phyloP scores from a whole-genome alignment of 2,329 filamentous ascomycete species.

The Ampelomyces quisqualis region DNA sequence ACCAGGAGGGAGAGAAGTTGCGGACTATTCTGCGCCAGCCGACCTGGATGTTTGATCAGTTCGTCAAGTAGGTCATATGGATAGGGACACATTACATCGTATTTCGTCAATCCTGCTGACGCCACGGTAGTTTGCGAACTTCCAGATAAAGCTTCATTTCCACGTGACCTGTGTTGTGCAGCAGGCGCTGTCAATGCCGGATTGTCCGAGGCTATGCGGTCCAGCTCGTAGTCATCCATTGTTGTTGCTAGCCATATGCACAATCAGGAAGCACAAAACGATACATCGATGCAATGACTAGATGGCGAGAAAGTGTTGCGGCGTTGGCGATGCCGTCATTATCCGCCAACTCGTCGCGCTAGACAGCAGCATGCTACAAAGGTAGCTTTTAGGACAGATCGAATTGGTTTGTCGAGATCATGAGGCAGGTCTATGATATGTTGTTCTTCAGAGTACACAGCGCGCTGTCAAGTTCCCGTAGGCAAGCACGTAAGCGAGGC shows the following conservation, averaged over 20 bases:
- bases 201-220: slow-evolving; percentile 30
- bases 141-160: too few species aligned
- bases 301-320: neutral
- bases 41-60: slow-evolving; percentile 14
- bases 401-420: too few species aligned
- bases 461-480: too few species aligned
- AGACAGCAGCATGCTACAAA: too few species aligned
- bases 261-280: too few species aligned
- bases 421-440: too few species aligned
- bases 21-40: slow-evolving; percentile 41
- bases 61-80: neutral
- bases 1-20: slow-evolving; percentile 44
- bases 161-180: too few species aligned
- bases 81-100: slow-evolving; percentile 21
- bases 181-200: slow-evolving; percentile 30
- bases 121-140: slow-evolving; percentile 1
- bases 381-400: too few species aligned
- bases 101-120: slow-evolving; percentile 21
- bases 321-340: slow-evolving; percentile 4
- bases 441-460: too few species aligned
- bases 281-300: neutral
- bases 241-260: neutral
- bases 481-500: too few species aligned
- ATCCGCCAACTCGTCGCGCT: slow-evolving; percentile 1
- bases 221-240: slow-evolving; percentile 35